Base-by-base conservation (phyloP, 148 eudicot genomes). In the Rhododendron ovatum region DNA sequence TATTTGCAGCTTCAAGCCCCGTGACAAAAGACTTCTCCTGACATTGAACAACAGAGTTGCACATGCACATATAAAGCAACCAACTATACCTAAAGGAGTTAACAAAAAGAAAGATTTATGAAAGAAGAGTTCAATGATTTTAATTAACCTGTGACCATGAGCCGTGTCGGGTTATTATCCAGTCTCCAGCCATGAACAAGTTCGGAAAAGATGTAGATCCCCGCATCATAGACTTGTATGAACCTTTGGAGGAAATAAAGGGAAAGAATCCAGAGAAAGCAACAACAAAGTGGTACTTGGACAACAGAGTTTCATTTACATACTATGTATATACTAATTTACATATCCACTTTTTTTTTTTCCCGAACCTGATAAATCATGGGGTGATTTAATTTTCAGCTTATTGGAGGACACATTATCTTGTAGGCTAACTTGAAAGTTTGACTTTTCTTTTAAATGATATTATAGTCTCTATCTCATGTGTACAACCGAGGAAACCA, bases 1-100 rank as follows among this genome's bases (percentile, higher is more conserved):
- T 87, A 82, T 94, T 94, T 5, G 98, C 98, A 35, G 94, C 98
- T 88, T 94, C 98, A 51, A 94, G 94, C 81, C 98, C 98, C 33
- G 93, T 93, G 65, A 92, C 95, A 50, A 90, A 92, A 37, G 93
- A 89, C 87, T 91, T 94, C 88, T 94, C 95, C 98, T 92, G 90
- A 85, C 67, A 82, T 2, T 15, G 22, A 65, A 47, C 8, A 61
- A 71, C 22, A 73, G 11, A 37, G 3, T 53, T 26, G 55, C 20
- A 65, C 0, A 33, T 73, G 73, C 30, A 17, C 20, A 18, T 50
- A 28, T 15, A 30, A 53, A 75, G 33, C 28, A 26, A 22, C 3
- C 48, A 22, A 73, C 35, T 1, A 28, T 50, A 13, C 12, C 0
- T 1, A 20, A 3, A 53, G 39, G 67, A 51, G 37, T 53, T 35